Evolutionary conservation across 768 basidiomycete species (phyloP), one percentile per base, ranked within the genome.

Genomic region (Cubamyces sp.): DNA sequence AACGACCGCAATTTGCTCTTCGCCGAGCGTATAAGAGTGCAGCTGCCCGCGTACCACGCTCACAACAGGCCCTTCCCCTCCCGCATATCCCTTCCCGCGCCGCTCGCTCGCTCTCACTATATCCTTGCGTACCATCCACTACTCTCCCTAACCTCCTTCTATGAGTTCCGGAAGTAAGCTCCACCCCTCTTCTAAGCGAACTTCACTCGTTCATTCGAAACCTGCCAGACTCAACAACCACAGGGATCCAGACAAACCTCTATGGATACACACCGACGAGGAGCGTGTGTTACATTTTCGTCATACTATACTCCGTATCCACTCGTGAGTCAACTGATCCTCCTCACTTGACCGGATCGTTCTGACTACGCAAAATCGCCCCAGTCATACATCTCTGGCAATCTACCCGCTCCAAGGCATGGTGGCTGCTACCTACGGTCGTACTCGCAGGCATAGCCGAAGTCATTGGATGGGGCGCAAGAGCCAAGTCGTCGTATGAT

Each of bases 191-290:
- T 19, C 40, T 16, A 7, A 21, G 25, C 7, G 3, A 2, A 3
- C n/a, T 14, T 34, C 14, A 16, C 5, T 7, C 37, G 34, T 14
- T 15, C 23, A 37, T 28, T 34, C 18, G 6, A 5, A 18, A 6
- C 21, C 14, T 12, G 8, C n/a, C 14, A 59, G 49, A 51, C 21
- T 51, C 41, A 2, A n/a, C 41, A 3, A n/a, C 26, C 5, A 18
- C 34, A 8, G 37, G 23, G 2, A 12, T 25, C n/a, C 19, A 49
- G 4, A 26, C 12, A 14, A 61, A 61, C 40, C 60, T 55, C 21
- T 66, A 66, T 26, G 66, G 66, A 0, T 66, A 66, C 19, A 52
- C 49, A 1, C 66, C 66, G 0, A 62, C 62, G 8, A 60, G 28
- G 34, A 54, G 56, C 28, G 54, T 63, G 15, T 63, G 66, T 43